Percentiles rank a stretch among this genome's conserved stretches.
Conservation (phyloP, 345 rosid genomes). For the Corymbia maculata region DNA sequence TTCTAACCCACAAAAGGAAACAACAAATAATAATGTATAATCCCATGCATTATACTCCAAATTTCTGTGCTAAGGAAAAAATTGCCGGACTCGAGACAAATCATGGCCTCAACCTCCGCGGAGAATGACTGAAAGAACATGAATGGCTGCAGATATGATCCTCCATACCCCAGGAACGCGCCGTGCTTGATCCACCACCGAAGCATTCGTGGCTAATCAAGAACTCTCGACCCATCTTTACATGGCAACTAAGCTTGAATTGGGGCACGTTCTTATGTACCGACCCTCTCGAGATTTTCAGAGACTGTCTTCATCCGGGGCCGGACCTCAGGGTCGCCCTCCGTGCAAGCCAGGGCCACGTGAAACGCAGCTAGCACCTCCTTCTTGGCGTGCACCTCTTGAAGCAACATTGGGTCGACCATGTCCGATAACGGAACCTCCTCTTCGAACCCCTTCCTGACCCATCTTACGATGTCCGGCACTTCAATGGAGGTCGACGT, state of each 20-base stretch:
- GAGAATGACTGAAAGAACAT: not conserved
- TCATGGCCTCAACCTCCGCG: not conserved
- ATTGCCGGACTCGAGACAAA: not conserved
- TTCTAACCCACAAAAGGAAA: not conserved
- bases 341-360: constrained; percentile 84
- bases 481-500: constrained; percentile 60
- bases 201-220: not conserved
- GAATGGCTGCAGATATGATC: not conserved
- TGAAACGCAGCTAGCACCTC: constrained; percentile 83
- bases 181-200: not conserved
- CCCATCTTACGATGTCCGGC: constrained; percentile 83
- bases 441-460: constrained; percentile 84
- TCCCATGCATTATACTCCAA: not conserved
- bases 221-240: not conserved
- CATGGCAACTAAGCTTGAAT: not conserved
- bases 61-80: not conserved
- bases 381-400: constrained; percentile 90
- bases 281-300: constrained; percentile 71
- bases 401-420: constrained; percentile 82
- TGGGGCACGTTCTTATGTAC: constrained; percentile 11
- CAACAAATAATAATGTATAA: not conserved
- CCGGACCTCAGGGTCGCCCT: constrained; percentile 75
- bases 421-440: constrained; percentile 77
- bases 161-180: not conserved
- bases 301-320: constrained; percentile 92